A percentile compares a stretch with the other conserved stretches of the same genome.
phyloP scores from a whole-genome alignment of 768 basidiomycete species.

The Boletus tomentosulus region DNA sequence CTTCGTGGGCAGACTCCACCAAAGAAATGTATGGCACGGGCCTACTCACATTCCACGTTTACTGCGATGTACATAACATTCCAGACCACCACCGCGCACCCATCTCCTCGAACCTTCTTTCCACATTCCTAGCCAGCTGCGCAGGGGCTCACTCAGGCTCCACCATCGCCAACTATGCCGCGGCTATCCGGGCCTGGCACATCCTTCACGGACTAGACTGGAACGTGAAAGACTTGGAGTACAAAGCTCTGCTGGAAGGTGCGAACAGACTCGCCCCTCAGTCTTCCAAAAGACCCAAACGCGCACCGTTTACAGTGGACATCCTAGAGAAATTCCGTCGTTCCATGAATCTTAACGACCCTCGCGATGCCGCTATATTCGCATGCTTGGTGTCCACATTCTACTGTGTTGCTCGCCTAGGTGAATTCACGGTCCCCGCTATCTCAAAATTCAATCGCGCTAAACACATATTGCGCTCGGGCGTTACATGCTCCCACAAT shows the following conservation, averaged over 20 bases:
- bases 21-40: constrained; percentile 36
- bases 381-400: no score
- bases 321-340: no score
- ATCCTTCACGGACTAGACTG: constrained; percentile 17
- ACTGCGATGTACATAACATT: constrained; percentile 34
- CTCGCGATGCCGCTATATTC: no score
- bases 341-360: no score
- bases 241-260: neutral
- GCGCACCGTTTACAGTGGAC: no score
- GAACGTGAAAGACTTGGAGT: neutral
- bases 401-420: no score
- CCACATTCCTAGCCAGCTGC: constrained; percentile 31
- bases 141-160: constrained; percentile 20
- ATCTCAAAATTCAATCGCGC: no score
- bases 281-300: constrained; percentile 14
- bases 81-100: constrained; percentile 34
- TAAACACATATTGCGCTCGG: no score
- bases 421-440: no score
- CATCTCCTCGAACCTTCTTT: constrained; percentile 19
- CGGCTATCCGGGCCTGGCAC: constrained; percentile 45
- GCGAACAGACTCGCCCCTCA: neutral
- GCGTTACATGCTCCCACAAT: no score
- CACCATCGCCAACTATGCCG: constrained; percentile 37
- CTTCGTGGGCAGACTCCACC: constrained; percentile 31
- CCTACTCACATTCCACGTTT: constrained; percentile 37